phyloP scores from a whole-genome alignment of 176 grass and related monocot genomes.

The Alloteropsis semialata region DNA sequence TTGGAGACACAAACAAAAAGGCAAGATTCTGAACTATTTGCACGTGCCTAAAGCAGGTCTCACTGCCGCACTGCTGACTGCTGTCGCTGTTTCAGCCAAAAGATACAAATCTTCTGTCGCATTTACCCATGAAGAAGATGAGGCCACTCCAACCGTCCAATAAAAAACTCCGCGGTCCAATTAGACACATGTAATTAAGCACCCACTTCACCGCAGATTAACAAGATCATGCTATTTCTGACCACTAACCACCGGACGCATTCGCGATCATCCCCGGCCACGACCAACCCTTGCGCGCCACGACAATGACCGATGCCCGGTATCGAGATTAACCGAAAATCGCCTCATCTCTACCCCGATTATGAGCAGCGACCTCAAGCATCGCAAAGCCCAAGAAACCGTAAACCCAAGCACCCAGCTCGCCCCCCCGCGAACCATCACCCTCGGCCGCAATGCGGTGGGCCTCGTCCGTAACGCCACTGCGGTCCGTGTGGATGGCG shows the following conservation, averaged over 20 bases:
- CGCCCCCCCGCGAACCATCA: background rate
- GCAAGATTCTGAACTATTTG: constrained; percentile 1
- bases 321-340: background rate
- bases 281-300: background rate
- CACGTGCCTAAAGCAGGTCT: background rate
- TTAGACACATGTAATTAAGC: background rate
- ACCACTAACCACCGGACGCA: background rate
- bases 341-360: background rate
- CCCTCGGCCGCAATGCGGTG: constrained; percentile 5
- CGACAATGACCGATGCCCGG: background rate
- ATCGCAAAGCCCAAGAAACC: background rate
- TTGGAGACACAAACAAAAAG: background rate
- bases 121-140: background rate
- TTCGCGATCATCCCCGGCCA: background rate
- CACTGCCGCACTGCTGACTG: background rate
- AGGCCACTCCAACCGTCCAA: background rate
- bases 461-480: background rate
- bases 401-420: background rate
- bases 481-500: background rate
- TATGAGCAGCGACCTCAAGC: background rate
- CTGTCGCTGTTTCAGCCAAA: background rate
- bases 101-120: background rate
- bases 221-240: constrained; percentile 4
- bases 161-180: background rate
- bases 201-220: constrained; percentile 8